Base-by-base conservation (phyloP, 2,329 filamentous ascomycete genomes). In the Penicillium rolfsii region DNA sequence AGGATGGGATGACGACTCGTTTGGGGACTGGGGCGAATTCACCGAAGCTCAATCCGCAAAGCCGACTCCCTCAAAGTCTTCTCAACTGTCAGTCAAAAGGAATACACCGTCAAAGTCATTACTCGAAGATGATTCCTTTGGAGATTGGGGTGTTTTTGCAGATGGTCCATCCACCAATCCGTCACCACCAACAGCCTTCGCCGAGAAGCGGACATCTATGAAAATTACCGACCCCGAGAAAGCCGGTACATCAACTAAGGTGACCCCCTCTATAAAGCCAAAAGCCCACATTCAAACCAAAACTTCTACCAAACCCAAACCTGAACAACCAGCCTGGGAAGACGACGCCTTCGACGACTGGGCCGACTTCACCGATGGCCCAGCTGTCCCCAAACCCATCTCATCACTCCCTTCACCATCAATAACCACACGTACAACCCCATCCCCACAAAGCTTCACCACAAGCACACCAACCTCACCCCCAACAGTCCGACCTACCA, bases 401-500 rank as follows among this genome's bases (percentile, higher is more conserved):
- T 12, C 40, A 43, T 22, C 40, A 24, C 40, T 19, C 46, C 45
- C 22, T 12, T 36, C 60, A 43, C 46, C 57, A 57, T 52, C 50
- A 16, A 28, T 65, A 59, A 61, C 60, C 38, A 46, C 58, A 57
- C 53, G 46, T 11, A 24, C 66, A 61, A 61, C 38, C n/a, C 58
- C 58, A 60, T 36, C 52, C 30, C 52, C 57, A 12, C 57, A 43
- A 24, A 69, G 58, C 35, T 68, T 63, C 43, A 56, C 57, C 9
- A 61, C 63, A 8, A 48, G 45, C n/a, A 52, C 36, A 19, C 33
- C 64, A 26, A 40, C 63, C 43, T 63, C 71, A 56, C 9, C 64
- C 14, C 36, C 61, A 28, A 65, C 26, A 6, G 69, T 78, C 52
- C 90, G 91, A 5, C 93, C 93, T 5, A 91, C 88, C 19, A 97